Conservation (phyloP, 331 rosid genomes). For the Pyracantha coccinea region DNA sequence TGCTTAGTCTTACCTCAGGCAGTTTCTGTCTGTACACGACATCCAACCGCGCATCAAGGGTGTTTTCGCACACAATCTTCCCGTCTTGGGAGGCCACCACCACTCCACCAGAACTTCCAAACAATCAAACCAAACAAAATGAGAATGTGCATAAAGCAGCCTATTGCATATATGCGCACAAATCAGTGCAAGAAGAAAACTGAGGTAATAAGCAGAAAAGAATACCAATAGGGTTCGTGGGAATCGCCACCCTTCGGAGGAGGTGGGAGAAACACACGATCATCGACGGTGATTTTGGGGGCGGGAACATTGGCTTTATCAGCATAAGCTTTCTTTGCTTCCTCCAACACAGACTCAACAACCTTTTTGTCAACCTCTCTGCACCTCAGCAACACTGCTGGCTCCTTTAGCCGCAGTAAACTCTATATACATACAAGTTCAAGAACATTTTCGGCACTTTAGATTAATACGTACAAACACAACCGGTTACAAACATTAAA, state of each 20-base stretch:
- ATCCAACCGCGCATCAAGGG: slow-evolving; percentile 82
- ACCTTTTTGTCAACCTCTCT: slow-evolving; percentile 50
- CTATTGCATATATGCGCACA: background rate
- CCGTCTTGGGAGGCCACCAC: slow-evolving; percentile 87
- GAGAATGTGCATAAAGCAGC: background rate
- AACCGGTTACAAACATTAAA: too few relatives aligned
- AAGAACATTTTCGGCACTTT: background rate
- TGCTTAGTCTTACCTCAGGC: slow-evolving; percentile 49
- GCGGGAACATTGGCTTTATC: slow-evolving; percentile 47
- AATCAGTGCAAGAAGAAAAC: background rate
- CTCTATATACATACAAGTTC: slow-evolving; percentile 28
- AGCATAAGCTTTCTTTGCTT: slow-evolving; percentile 63
- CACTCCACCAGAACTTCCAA: slow-evolving; percentile 81
- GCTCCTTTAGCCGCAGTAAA: slow-evolving; percentile 73
- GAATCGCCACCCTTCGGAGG: slow-evolving; percentile 49
- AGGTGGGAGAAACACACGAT: slow-evolving; percentile 58
- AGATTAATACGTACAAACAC: too few relatives aligned
- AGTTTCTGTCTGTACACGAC: slow-evolving; percentile 77
- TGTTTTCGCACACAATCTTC: slow-evolving; percentile 79
- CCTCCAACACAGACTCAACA: slow-evolving; percentile 60
- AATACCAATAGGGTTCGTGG: slow-evolving; percentile 61
- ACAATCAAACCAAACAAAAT: slow-evolving; percentile 7
- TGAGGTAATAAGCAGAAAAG: background rate
- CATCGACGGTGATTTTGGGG: slow-evolving; percentile 58
- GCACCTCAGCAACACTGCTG: slow-evolving; percentile 76